phyloP scores from a whole-genome alignment of 768 basidiomycete genomes.

The Rhizopogon vesiculosus region DNA sequence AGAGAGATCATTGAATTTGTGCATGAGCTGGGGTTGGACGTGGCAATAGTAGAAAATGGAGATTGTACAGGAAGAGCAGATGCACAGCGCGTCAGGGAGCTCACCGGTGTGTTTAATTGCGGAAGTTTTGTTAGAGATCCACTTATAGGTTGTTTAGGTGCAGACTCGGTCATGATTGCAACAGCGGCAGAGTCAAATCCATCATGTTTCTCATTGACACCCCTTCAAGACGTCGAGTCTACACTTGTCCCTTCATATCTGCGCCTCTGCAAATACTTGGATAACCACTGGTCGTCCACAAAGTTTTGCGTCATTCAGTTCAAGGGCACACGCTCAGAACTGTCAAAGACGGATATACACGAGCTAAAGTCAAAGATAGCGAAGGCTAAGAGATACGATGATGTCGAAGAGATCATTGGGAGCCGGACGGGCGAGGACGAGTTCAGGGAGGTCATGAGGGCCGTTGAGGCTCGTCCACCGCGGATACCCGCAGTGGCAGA shows the following conservation, averaged over 20 bases:
- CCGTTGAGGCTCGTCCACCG: constrained; percentile 32
- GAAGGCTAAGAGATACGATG: constrained; percentile 59
- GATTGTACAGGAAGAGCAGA: constrained; percentile 82
- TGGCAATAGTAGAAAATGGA: constrained; percentile 94
- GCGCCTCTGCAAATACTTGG: constrained; percentile 68
- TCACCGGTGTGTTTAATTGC: constrained; percentile 55
- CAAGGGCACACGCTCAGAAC: constrained; percentile 55
- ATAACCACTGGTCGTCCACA: constrained; percentile 78
- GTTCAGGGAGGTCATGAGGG: constrained; percentile 46
- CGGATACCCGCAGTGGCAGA: constrained; percentile 1
- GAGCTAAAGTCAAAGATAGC: constrained; percentile 48
- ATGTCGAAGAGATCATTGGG: constrained; percentile 46
- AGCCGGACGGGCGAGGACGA: constrained; percentile 60
- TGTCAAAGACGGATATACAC: constrained; percentile 58
- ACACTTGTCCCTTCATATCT: constrained; percentile 71
- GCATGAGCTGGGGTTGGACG: constrained; percentile 60
- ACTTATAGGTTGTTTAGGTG: constrained; percentile 38
- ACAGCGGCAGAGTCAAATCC: constrained; percentile 93
- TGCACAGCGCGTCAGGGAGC: constrained; percentile 63
- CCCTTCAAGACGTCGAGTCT: constrained; percentile 63
- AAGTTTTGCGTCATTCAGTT: constrained; percentile 87
- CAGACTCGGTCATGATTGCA: constrained; percentile 94
- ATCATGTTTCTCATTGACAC: constrained; percentile 72
- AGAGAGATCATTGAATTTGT: constrained; percentile 86
- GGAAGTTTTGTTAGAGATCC: not conserved